Percentiles rank a stretch among this genome's conserved stretches.
These are phyloP conservation scores for Cicer chorassanicum DNA, from an alignment of 306 rosid genomes.

Conservation along the genomic window DNA sequence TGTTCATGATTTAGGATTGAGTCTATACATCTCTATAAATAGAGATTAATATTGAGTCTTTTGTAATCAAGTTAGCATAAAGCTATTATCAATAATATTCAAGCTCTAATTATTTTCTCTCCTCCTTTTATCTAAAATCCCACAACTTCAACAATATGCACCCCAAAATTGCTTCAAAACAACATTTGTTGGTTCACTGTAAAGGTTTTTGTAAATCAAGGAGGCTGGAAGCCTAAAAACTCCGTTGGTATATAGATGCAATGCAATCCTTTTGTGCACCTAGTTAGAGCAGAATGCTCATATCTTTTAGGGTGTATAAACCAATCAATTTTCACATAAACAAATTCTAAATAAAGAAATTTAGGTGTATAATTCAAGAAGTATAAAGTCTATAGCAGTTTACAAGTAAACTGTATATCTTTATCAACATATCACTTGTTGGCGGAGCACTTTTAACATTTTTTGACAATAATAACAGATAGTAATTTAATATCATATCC, in stretches of 20 bases:
- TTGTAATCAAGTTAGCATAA: too few relatives aligned
- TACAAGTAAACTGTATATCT: slow-evolving; percentile 12
- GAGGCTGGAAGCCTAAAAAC: slow-evolving; percentile 14
- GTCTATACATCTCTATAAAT: too few relatives aligned
- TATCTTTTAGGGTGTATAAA: slow-evolving; percentile 1
- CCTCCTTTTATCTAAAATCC: too few relatives aligned
- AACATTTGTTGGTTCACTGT: neutral
- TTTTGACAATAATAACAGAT: slow-evolving; percentile 17
- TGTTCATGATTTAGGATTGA: too few relatives aligned
- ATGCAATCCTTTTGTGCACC: slow-evolving; percentile 20
- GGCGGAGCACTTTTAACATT: slow-evolving; percentile 38
- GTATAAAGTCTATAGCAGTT: slow-evolving; percentile 2
- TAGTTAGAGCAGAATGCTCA: neutral
- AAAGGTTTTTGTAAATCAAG: slow-evolving; percentile 12
- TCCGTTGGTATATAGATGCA: neutral
- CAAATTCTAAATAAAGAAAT: slow-evolving; percentile 14
- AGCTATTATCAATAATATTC: too few relatives aligned
- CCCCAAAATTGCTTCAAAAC: neutral
- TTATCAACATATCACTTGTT: neutral
- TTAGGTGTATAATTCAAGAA: slow-evolving; percentile 2
- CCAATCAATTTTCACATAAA: slow-evolving; percentile 25
- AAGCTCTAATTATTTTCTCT: too few relatives aligned
- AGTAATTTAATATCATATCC: slow-evolving; percentile 32
- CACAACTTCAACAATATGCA: too few relatives aligned
- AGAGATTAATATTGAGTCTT: too few relatives aligned